Base-by-base conservation (phyloP, 345 rosid species). In the Salix koriyanagi region DNA sequence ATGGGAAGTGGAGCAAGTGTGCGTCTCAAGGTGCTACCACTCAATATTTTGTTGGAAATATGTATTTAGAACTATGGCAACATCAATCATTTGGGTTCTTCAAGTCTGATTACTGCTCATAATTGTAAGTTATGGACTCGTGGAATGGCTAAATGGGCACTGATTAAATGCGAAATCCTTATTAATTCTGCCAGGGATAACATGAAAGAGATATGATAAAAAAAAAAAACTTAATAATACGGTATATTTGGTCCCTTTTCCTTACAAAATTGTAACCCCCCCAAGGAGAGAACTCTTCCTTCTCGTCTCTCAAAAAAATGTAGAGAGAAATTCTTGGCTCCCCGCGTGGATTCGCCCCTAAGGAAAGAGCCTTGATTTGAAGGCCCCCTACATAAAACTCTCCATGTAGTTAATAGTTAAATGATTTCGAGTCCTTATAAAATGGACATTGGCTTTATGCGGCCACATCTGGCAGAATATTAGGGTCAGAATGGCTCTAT, bases 401-500 rank as follows among this genome's bases (percentile, higher is more conserved):
- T 23, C 30, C 0, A 2, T 7, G 48, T 30, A 11, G 13, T 14
- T 32, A 8, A 26, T 23, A 25, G 62, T 71, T 65, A 34, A 71
- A 64, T 39, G 19, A 36, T 61, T 9, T 41, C 10, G 46, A 70
- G 25, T 16, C 74, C 41, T 71, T 65, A 2, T 48, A 46, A 54
- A 60, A 69, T 30, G 25, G 25, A 39, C 13, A 15, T 6, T 56
- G 60, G 23, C 73, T 42, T 58, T 65, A 67, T 69, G 18, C n/a
- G 65, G 54, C 65, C 66, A 23, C 82, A 69, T n/a, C 67, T 69
- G 25, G 82, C 71, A 75, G 75, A 70, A 46, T 36, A 58, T 44
- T 46, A 34, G 74, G 82, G 68, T 28, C 77, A 79, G n/a, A 18
- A 54, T 80, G 83, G 67, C 72, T 39, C 69, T 77, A 61, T 62